Evolutionary conservation across 805 yeast species (phyloP), one percentile per base, ranked within the genome.

Genomic region (Hermanozyma aechmeae): DNA sequence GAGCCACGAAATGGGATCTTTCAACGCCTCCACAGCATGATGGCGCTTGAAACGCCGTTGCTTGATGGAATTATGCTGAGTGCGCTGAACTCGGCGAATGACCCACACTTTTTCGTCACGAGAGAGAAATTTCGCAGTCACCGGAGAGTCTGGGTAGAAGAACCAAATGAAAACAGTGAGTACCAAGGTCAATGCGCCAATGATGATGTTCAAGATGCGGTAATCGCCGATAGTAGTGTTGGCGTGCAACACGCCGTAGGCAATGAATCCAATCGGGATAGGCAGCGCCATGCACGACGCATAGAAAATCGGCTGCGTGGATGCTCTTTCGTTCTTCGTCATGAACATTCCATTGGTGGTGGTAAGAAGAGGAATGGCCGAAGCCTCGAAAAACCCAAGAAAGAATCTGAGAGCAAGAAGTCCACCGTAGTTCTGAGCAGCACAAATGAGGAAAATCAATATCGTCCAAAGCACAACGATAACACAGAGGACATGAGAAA

Each of bases 111-210:
- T 71, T 45, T 76, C 81, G 25, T 68, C 59, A 2, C 42, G 45
- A 4, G 64, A 35, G 27, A 76, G 53, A 38, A 69, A 69, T 32
- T 49, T 56, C 5, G 74, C 73, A 35, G 55, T 60, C 0, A 75
- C 47, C 11, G 81, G 81, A 44, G 73, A 71, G 34, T 66, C 61
- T 23, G 82, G 83, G 40, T 71, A 75, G 13, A 59, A 28, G 34
- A 59, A 57, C 29, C 49, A 48, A 11, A 40, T 29, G 2, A 37
- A 11, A 1, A 35, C 31, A 2, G 45, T 14, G 27, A 39, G 29
- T 5, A 43, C 15, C 14, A 73, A 52, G 0, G 81, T 71, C 23
- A 71, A 45, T 10, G 73, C 67, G 27, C 81, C 84, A 30, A 70
- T 61, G 28, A 74, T 66, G 19, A 76, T 64, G 50, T 65, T 68